Evolutionary conservation across 2,329 filamentous ascomycete genomes (phyloP).

Genomic region (Colletotrichum sp.): DNA sequence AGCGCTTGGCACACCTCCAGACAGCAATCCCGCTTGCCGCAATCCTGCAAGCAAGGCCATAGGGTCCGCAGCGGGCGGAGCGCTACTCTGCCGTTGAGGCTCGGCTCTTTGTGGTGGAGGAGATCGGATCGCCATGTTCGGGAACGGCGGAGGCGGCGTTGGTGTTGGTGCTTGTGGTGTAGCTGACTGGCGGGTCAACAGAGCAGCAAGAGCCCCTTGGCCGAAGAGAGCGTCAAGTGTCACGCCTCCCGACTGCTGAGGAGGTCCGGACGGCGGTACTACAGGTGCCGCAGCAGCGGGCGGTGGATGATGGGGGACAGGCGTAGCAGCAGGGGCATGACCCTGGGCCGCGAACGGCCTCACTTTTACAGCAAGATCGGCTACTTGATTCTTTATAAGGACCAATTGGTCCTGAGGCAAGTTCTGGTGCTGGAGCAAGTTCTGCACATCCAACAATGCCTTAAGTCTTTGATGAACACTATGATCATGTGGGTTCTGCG

Average conservation of each 20-base stretch:
- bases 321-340: constrained; percentile 44
- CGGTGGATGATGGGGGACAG: constrained; percentile 37
- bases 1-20: constrained; percentile 42
- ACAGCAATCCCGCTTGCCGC: constrained; percentile 70
- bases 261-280: constrained; percentile 32
- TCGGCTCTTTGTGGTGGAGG: constrained; percentile 51
- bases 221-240: constrained; percentile 66
- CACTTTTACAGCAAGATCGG: constrained; percentile 73
- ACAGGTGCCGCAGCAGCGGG: constrained; percentile 37
- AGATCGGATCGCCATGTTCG: constrained; percentile 49
- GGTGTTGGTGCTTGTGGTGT: constrained; percentile 55
- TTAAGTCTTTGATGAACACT: constrained; percentile 80
- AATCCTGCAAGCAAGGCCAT: constrained; percentile 71
- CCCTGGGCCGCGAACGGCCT: constrained; percentile 51
- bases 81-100: constrained; percentile 40
- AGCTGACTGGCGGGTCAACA: constrained; percentile 60
- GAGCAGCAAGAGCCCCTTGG: constrained; percentile 62
- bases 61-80: constrained; percentile 49
- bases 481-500: constrained; percentile 76
- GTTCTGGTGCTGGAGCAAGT: constrained; percentile 77
- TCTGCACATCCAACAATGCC: constrained; percentile 85
- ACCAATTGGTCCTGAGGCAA: constrained; percentile 83
- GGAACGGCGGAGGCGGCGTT: constrained; percentile 38
- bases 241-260: constrained; percentile 31
- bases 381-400: constrained; percentile 84